Percentiles rank a stretch among this genome's conserved stretches.
Conservation (phyloP, 1,284 basidiomycete species). For the Sanghuangporus weigelae region DNA sequence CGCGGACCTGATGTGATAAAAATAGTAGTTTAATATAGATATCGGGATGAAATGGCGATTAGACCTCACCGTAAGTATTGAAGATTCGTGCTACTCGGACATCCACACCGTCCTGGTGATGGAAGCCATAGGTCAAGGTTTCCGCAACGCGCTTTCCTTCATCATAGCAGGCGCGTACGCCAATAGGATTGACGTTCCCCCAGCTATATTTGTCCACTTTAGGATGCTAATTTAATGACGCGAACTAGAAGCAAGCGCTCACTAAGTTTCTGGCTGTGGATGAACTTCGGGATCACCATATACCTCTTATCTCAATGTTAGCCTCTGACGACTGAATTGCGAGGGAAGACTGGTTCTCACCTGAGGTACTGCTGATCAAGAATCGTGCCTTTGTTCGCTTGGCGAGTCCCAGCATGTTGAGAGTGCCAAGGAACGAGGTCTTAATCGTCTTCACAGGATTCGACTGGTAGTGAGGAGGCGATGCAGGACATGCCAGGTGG, state of each 20-base stretch:
- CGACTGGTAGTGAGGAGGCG: slow-evolving; percentile 92
- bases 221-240: neutral
- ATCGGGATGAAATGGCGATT: neutral
- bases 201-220: slow-evolving; percentile 50
- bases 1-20: slow-evolving; percentile 20
- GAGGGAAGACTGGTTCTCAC: slow-evolving; percentile 35
- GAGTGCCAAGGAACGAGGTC: slow-evolving; percentile 94
- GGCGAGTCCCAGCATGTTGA: slow-evolving; percentile 98
- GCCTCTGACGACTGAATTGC: neutral
- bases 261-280: slow-evolving; percentile 94
- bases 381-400: slow-evolving; percentile 97
- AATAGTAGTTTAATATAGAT: neutral
- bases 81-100: slow-evolving; percentile 96
- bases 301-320: slow-evolving; percentile 56
- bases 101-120: slow-evolving; percentile 90
- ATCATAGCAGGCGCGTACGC: slow-evolving; percentile 96
- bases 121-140: slow-evolving; percentile 92
- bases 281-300: slow-evolving; percentile 97
- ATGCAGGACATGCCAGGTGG: slow-evolving; percentile 94
- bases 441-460: slow-evolving; percentile 97
- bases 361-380: slow-evolving; percentile 90
- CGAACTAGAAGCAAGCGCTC: slow-evolving; percentile 28
- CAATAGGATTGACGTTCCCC: slow-evolving; percentile 98
- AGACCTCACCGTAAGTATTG: slow-evolving; percentile 71
- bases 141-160: slow-evolving; percentile 96